Evolutionary conservation across 345 rosid species (phyloP).

Genomic region (Citrus glauca): DNA sequence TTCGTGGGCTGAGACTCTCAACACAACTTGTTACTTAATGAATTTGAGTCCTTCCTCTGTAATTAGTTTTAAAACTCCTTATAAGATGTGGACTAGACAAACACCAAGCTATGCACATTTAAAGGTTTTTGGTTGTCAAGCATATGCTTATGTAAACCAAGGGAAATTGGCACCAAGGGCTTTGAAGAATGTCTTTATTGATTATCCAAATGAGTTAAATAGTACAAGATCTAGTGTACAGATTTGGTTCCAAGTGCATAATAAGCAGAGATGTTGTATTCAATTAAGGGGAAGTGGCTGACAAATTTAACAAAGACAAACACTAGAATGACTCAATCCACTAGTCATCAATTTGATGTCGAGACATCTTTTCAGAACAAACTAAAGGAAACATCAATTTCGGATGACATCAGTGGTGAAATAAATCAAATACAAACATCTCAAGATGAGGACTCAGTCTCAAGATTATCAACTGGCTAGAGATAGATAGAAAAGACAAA

Average conservation of each 20-base stretch:
- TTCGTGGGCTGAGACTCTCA: not conserved
- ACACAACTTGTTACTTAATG: fast-evolving
- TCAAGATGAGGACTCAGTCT: too few relatives aligned
- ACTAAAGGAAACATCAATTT: fast-evolving
- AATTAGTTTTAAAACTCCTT: not conserved
- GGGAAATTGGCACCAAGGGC: not conserved
- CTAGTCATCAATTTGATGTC: too few relatives aligned
- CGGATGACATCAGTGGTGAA: too few relatives aligned
- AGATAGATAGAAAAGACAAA: not conserved
- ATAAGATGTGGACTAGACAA: not conserved
- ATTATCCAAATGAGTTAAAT: not conserved
- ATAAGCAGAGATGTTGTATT: not conserved
- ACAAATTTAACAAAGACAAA: too few relatives aligned
- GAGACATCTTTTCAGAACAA: too few relatives aligned
- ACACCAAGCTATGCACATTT: not conserved
- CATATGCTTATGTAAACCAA: not conserved
- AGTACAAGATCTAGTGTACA: not conserved
- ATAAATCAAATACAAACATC: too few relatives aligned
- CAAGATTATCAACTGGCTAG: not conserved
- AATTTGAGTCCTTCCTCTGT: not conserved
- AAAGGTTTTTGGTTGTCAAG: not conserved
- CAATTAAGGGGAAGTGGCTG: not conserved
- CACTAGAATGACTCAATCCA: fast-evolving
- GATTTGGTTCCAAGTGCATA: not conserved
- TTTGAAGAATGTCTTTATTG: not conserved